Conservation (phyloP, 225 moss, liverwort and hornwort genomes). For the Marchantia polymorpha region DNA sequence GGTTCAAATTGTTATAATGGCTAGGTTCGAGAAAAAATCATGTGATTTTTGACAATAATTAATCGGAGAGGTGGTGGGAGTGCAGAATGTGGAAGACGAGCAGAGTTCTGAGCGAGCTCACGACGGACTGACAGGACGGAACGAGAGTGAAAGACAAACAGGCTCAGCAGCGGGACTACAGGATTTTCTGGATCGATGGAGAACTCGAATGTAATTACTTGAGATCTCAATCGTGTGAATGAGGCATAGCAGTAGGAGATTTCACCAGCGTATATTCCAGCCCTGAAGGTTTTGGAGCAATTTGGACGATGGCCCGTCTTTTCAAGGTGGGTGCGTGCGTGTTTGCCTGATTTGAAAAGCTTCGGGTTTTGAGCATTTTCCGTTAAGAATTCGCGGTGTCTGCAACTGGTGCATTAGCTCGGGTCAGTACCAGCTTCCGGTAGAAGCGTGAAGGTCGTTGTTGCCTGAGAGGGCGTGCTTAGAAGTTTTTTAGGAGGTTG, state of each 20-base stretch:
- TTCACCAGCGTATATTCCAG: neutral
- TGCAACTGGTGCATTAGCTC: neutral
- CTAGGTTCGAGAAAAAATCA: no score
- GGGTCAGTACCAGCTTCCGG: neutral
- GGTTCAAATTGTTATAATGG: no score
- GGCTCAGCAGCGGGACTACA: neutral
- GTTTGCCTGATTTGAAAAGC: neutral
- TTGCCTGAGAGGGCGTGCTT: neutral
- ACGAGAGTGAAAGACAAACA: neutral
- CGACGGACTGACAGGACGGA: neutral
- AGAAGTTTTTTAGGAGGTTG: neutral
- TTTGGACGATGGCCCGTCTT: slow-evolving; percentile 18
- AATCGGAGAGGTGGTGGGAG: no score
- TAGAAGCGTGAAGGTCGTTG: neutral
- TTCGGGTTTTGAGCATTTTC: neutral
- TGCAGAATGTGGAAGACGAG: no score
- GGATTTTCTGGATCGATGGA: neutral
- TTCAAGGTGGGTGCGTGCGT: slow-evolving; percentile 13
- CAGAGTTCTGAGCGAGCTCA: no score
- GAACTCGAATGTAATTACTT: slow-evolving; percentile 7
- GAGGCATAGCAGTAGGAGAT: neutral
- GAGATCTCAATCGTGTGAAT: neutral
- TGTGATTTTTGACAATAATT: no score
- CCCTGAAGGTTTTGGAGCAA: neutral
- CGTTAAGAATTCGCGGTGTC: no score